Base-by-base conservation (phyloP, 208 protist genomes). In the Acanthamoeba culbertsoni region DNA sequence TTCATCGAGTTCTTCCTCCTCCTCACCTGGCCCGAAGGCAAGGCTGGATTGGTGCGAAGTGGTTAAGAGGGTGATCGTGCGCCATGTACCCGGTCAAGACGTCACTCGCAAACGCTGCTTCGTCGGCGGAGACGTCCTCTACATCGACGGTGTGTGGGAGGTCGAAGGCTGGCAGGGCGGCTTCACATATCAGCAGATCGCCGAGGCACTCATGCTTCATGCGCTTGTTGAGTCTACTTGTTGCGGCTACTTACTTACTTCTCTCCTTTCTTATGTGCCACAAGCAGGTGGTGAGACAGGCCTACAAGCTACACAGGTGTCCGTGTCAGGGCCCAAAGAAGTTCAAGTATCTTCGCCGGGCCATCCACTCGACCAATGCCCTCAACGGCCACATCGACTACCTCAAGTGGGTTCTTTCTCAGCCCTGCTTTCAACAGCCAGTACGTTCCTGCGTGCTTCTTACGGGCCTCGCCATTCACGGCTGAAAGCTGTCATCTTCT, bases 321-420 rank as follows among this genome's bases (percentile, higher is more conserved):
- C 35, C 31, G 45, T 35, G 62, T 63, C 20, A 59, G 2, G 26
- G 28, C 4, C 55, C 33, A n/a, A 63, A 57, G 23, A 55, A 89
- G 79, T 89, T 89, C 12, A 26, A 63, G n/a, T 89, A 40, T 33
- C 51, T 89, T 3, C 26, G 62, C 46, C 48, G 40, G 1, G 79
- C 79, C 20, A 14, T 63, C 4, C 51, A 31, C 23, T 89, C 79
- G 28, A 33, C 40, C 2, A 63, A 89, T 35, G 31, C 28, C 26
- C 79, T 42, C 28, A 89, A 89, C 40, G 79, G 79, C 40, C 79
- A 89, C 45, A 48, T 89, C 23, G 79, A 89, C 53, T 63, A 89
- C 40, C 51, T 89, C 20, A 57, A 63, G 40, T 20, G 53, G 12
- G 62, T 89, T 14, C 53, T 89, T 5, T 33, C 48, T 5, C 79